A percentile compares a stretch with the other conserved stretches of the same genome.
Evolutionary conservation across 139 green algal species (phyloP).

Genomic region (Volvox reticuliferus): DNA sequence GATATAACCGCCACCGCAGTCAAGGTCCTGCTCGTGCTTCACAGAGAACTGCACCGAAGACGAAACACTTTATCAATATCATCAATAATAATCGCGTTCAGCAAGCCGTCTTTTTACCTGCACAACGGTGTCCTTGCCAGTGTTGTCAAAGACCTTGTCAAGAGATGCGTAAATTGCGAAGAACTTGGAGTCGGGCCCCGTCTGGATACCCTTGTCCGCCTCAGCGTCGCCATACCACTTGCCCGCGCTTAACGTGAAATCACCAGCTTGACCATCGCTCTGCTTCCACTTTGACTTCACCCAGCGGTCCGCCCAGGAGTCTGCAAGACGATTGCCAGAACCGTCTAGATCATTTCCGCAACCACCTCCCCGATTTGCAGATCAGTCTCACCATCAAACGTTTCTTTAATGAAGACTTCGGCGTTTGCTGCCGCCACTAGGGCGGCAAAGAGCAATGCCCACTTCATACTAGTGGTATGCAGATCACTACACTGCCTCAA

Average conservation of each 20-base stretch:
- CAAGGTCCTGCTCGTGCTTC: slow-evolving; percentile 92
- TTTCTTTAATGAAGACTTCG: slow-evolving; percentile 83
- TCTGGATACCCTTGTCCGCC: slow-evolving; percentile 85
- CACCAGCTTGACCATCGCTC: slow-evolving; percentile 73
- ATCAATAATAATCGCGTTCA: background rate
- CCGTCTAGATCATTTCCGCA: slow-evolving; percentile 18
- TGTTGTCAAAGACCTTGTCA: slow-evolving; percentile 81
- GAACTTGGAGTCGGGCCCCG: slow-evolving; percentile 84
- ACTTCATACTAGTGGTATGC: slow-evolving; percentile 33
- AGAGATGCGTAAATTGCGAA: slow-evolving; percentile 77
- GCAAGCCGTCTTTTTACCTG: slow-evolving; percentile 63
- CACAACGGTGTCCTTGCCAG: slow-evolving; percentile 89
- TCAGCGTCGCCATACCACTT: slow-evolving; percentile 79
- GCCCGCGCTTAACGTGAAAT: slow-evolving; percentile 79
- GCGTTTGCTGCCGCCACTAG: slow-evolving; percentile 50
- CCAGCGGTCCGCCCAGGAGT: slow-evolving; percentile 82
- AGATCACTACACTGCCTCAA: background rate
- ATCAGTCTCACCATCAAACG: slow-evolving; percentile 73
- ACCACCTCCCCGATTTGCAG: background rate
- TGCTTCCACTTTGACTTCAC: slow-evolving; percentile 81
- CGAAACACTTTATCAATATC: background rate
- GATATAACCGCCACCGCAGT: slow-evolving; percentile 95
- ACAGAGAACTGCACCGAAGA: slow-evolving; percentile 79
- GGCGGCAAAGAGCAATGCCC: slow-evolving; percentile 32
- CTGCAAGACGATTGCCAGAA: slow-evolving; percentile 46